These are phyloP conservation scores for Eimeria maxima DNA, from an alignment of 169 alveolate species.

Conservation along the genomic window DNA sequence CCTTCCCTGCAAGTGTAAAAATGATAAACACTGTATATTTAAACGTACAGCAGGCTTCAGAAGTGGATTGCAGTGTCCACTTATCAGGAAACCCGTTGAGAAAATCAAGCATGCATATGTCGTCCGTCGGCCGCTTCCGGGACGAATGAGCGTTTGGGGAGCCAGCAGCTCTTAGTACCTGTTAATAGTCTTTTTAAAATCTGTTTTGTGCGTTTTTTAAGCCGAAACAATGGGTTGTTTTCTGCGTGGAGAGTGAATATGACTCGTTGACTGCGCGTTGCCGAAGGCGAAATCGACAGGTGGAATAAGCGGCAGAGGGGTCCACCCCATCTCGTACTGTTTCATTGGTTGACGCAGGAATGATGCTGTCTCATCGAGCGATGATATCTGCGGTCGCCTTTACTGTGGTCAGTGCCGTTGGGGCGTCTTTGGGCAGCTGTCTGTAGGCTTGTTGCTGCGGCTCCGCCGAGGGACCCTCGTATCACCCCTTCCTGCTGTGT, in stretches of 20 bases:
- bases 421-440: constrained; percentile 11
- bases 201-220: background rate
- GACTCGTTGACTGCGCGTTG: background rate
- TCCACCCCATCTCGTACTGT: background rate
- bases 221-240: background rate
- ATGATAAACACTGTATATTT: background rate
- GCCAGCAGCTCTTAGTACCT: background rate
- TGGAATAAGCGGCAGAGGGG: background rate
- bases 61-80: background rate
- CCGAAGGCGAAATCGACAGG: constrained; percentile 27
- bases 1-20: background rate
- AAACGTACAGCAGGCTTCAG: background rate
- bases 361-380: background rate
- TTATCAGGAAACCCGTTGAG: background rate
- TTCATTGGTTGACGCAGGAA: background rate
- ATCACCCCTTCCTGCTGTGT: background rate
- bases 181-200: background rate
- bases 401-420: background rate
- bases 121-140: constrained; percentile 3
- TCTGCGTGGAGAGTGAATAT: background rate
- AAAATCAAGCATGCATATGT: background rate
- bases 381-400: background rate
- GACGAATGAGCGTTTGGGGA: background rate
- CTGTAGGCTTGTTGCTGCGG: background rate
- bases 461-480: background rate